phyloP scores from a whole-genome alignment of 2,329 filamentous ascomycete genomes.

The Pseudogymnoascus sp. region DNA sequence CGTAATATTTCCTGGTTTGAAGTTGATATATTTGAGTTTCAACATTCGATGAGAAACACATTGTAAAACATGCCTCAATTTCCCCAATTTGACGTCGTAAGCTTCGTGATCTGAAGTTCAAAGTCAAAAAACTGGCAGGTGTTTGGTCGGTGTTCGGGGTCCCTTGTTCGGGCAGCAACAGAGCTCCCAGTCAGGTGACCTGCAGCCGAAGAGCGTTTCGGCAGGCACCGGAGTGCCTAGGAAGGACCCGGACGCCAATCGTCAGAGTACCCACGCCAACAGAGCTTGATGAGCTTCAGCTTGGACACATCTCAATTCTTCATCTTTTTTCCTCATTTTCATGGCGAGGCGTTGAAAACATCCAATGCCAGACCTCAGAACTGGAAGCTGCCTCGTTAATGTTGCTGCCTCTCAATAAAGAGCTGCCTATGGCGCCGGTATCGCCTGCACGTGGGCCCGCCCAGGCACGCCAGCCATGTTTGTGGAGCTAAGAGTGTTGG shows the following conservation, averaged over 20 bases:
- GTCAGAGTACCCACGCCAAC: neutral
- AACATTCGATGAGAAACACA: neutral
- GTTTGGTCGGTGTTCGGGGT: neutral
- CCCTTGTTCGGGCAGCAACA: neutral
- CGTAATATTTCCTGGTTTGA: neutral
- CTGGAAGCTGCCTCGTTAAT: neutral
- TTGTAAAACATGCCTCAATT: neutral
- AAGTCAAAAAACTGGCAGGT: neutral
- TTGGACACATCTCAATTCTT: neutral
- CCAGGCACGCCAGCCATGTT: neutral
- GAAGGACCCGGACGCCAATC: neutral
- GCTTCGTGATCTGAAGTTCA: neutral
- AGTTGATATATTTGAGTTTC: neutral
- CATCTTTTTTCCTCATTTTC: neutral
- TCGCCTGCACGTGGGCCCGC: slow-evolving; percentile 2
- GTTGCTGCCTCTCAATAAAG: slow-evolving; percentile 3
- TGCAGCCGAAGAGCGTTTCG: neutral
- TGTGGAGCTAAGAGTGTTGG: neutral
- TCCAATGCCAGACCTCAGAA: neutral
- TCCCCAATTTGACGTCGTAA: neutral
- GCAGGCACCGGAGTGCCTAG: neutral
- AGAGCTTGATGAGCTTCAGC: neutral
- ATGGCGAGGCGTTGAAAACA: neutral
- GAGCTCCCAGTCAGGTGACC: neutral
- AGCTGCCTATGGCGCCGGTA: slow-evolving; percentile 5